These are phyloP conservation scores for Chernovozyma aurita DNA, from an alignment of 1,139 yeast genomes.

Conservation along the genomic window DNA sequence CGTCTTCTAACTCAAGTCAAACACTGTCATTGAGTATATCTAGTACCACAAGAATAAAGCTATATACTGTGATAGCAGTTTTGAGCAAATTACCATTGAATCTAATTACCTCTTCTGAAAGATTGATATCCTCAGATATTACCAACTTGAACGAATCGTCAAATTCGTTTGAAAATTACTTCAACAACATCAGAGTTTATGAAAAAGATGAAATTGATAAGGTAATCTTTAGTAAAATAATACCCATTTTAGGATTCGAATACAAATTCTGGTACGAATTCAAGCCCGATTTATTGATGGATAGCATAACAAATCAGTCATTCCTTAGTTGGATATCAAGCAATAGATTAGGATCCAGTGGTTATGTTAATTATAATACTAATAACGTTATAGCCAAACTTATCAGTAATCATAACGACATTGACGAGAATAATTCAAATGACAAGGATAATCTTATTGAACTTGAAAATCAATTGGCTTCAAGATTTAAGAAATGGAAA, in stretches of 20 bases:
- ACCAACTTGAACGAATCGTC: slow-evolving; percentile 20
- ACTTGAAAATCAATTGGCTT: neutral
- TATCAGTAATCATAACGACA: slow-evolving; percentile 2
- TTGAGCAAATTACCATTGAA: neutral
- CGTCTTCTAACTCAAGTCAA: slow-evolving; percentile 1
- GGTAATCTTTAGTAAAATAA: slow-evolving; percentile 17
- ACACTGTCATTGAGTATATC: slow-evolving; percentile 4
- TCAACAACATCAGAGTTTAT: slow-evolving; percentile 12
- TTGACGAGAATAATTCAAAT: neutral
- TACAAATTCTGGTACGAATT: slow-evolving; percentile 27
- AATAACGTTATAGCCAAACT: slow-evolving; percentile 17
- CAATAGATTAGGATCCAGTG: slow-evolving; percentile 22
- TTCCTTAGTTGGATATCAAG: slow-evolving; percentile 40
- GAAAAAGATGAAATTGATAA: slow-evolving; percentile 11
- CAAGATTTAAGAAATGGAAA: slow-evolving; percentile 1
- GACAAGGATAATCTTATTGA: slow-evolving; percentile 1
- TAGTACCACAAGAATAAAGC: slow-evolving; percentile 15
- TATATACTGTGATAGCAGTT: slow-evolving; percentile 4
- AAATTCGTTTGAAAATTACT: slow-evolving; percentile 18
- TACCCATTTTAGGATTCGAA: slow-evolving; percentile 25
- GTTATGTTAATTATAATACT: slow-evolving; percentile 22
- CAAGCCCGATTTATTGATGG: slow-evolving; percentile 27
- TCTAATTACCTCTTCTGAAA: slow-evolving; percentile 5
- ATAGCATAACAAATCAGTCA: slow-evolving; percentile 27
- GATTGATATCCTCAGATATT: slow-evolving; percentile 23